Evolutionary conservation across 1,284 basidiomycete species (phyloP).

Genomic region (Singerocomus inundabilis): DNA sequence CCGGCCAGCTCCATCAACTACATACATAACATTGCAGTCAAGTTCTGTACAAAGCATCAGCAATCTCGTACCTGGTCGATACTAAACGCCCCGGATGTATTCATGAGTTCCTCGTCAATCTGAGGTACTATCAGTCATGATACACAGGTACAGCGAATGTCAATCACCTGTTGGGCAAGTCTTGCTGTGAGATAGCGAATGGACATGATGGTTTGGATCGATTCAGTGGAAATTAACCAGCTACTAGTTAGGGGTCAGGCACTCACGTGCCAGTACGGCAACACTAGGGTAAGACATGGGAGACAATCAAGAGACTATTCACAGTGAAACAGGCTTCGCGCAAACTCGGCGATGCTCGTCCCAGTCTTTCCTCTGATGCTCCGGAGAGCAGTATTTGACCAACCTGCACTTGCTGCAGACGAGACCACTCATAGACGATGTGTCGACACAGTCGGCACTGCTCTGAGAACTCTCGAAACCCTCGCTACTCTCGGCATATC

Average conservation of each 20-base stretch:
- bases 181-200: slow-evolving; percentile 75
- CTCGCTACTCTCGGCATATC: slow-evolving; percentile 41
- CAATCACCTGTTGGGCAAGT: slow-evolving; percentile 74
- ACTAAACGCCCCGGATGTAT: slow-evolving; percentile 78
- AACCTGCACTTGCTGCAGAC: slow-evolving; percentile 72
- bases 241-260: not conserved
- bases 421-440: slow-evolving; percentile 40
- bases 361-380: slow-evolving; percentile 71
- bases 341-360: slow-evolving; percentile 70
- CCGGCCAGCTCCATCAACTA: slow-evolving; percentile 99
- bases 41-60: not conserved
- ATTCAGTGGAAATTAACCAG: slow-evolving; percentile 1
- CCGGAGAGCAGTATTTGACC: slow-evolving; percentile 69
- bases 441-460: slow-evolving; percentile 36
- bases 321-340: slow-evolving; percentile 38
- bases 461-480: slow-evolving; percentile 51
- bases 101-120: slow-evolving; percentile 95
- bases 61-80: slow-evolving; percentile 70
- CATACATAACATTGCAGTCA: slow-evolving; percentile 4
- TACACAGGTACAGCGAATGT: not conserved
- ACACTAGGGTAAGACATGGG: not conserved
- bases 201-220: slow-evolving; percentile 46
- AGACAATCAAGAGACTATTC: slow-evolving; percentile 4
- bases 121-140: slow-evolving; percentile 31
- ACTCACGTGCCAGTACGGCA: not conserved